Evolutionary conservation across 352 stramenopile species (phyloP), one percentile per base, ranked within the genome.

Genomic region (Phytopythium ostracodes): DNA sequence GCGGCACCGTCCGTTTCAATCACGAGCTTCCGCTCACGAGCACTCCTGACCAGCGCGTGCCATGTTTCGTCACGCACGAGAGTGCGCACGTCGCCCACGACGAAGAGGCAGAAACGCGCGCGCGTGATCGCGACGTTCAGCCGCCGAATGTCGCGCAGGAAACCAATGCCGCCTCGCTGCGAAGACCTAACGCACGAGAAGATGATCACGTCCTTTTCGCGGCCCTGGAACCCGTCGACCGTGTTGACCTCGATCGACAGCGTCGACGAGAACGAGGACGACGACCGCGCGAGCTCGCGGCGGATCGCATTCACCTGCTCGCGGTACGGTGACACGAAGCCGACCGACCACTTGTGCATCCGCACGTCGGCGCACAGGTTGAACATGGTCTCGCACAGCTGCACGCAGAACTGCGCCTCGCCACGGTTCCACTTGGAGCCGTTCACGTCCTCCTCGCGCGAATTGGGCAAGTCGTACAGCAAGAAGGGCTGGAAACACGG

Each of bases 191-290:
- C 97, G 40, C 96, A 96, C 9, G 96, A 99, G 70, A 99, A 98
- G 43, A 99, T 95, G 63, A 99, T 99, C 17, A 99, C 73, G 72
- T 99, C 97, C 60, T 98, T 98, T 76, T 99, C 98, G 52, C 97
- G 82, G 2, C 98, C 98, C 56, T 99, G 98, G 71, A 99, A 99
- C 0, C 92, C 96, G 80, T 99, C 97, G 7, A 99, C 96, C 4
- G 96, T 98, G 60, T 98, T 98, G 12, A 99, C 92, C 77, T 99
- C 87, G 47, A 98, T 68, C n/a, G 77, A 88, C 22, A 92, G 43
- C 0, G 62, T 79, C 22, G 73, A 36, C 3, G 80, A 79, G 20
- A 60, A 52, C 1, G 22, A 14, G 22, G 91, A 79, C 4, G 50
- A 66, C 22, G 69, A 87, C 12, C 70, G 71, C 12, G 67, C 79